A percentile compares a stretch with the other conserved stretches of the same genome.
phyloP scores from a whole-genome alignment of 2,329 filamentous ascomycete species.

The Cercospora janseana region DNA sequence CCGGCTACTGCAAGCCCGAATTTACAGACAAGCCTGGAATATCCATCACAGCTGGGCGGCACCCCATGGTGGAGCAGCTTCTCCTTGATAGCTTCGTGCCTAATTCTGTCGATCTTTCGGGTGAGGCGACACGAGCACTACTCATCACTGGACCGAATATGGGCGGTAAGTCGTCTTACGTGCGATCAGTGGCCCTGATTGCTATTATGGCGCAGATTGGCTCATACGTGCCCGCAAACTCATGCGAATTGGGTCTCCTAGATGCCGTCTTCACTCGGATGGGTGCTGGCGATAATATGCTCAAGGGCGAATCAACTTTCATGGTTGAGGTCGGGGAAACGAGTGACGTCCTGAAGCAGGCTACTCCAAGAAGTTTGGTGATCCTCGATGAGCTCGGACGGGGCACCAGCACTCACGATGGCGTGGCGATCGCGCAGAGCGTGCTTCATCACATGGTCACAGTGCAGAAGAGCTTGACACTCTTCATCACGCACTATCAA shows the following conservation, averaged over 20 bases:
- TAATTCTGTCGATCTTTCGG: slow-evolving; percentile 74
- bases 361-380: slow-evolving; percentile 78
- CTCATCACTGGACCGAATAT: slow-evolving; percentile 97
- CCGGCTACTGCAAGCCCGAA: slow-evolving; percentile 81
- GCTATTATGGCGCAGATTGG: slow-evolving; percentile 93
- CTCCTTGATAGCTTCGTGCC: slow-evolving; percentile 86
- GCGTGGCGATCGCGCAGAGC: slow-evolving; percentile 89
- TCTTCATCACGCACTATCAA: slow-evolving; percentile 99
- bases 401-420: slow-evolving; percentile 92
- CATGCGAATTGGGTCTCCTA: slow-evolving; percentile 72
- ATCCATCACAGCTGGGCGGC: slow-evolving; percentile 70
- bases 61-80: slow-evolving; percentile 93
- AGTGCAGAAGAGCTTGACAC: slow-evolving; percentile 70
- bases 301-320: slow-evolving; percentile 91
- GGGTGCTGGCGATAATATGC: slow-evolving; percentile 93
- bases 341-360: slow-evolving; percentile 82
- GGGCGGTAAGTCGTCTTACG: slow-evolving; percentile 98
- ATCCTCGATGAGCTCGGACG: slow-evolving; percentile 93
- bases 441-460: slow-evolving; percentile 82
- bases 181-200: slow-evolving; percentile 86
- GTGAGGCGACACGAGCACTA: slow-evolving; percentile 66
- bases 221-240: slow-evolving; percentile 82
- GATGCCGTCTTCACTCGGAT: slow-evolving; percentile 95
- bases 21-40: slow-evolving; percentile 66
- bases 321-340: slow-evolving; percentile 98